phyloP scores from a whole-genome alignment of 148 eudicot genomes.

The Fagopyrum tataricum region DNA sequence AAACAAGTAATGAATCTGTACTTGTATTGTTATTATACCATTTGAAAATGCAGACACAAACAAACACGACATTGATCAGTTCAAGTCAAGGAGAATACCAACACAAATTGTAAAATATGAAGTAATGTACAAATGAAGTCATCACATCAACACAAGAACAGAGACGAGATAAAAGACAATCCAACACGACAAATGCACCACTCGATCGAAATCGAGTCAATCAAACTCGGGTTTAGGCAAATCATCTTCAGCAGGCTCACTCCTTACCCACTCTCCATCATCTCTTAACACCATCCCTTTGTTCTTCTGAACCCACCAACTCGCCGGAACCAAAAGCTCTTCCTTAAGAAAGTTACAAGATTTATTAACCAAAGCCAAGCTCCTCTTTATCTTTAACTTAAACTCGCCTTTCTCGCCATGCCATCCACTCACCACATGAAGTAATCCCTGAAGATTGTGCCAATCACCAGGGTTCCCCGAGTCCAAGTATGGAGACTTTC shows the following conservation, averaged over 20 bases:
- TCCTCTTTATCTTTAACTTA: conserved; percentile 44
- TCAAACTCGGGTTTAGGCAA: conserved; percentile 17
- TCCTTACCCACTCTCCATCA: conserved; percentile 64
- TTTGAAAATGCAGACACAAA: too few relatives aligned
- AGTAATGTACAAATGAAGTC: too few relatives aligned
- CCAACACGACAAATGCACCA: too few relatives aligned
- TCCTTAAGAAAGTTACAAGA: conserved; percentile 64
- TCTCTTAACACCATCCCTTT: conserved; percentile 59
- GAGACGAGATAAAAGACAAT: too few relatives aligned
- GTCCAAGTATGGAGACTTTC: conserved; percentile 55
- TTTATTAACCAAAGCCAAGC: conserved; percentile 76
- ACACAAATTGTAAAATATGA: too few relatives aligned
- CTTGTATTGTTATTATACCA: too few relatives aligned
- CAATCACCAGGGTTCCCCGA: conserved; percentile 70
- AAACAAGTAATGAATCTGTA: too few relatives aligned
- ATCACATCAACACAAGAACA: too few relatives aligned
- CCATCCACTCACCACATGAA: conserved; percentile 74
- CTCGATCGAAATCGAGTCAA: too few relatives aligned
- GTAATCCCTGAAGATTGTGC: conserved; percentile 73
- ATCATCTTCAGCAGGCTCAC: conserved; percentile 25
- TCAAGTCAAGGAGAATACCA: too few relatives aligned
- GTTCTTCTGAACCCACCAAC: conserved; percentile 93
- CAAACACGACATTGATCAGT: too few relatives aligned
- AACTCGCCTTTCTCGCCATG: conserved; percentile 50
- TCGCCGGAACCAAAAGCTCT: conserved; percentile 68